A percentile compares a stretch with the other conserved stretches of the same genome.
Evolutionary conservation across 768 basidiomycete species (phyloP).

Genomic region (Collybiopsis luxurians): DNA sequence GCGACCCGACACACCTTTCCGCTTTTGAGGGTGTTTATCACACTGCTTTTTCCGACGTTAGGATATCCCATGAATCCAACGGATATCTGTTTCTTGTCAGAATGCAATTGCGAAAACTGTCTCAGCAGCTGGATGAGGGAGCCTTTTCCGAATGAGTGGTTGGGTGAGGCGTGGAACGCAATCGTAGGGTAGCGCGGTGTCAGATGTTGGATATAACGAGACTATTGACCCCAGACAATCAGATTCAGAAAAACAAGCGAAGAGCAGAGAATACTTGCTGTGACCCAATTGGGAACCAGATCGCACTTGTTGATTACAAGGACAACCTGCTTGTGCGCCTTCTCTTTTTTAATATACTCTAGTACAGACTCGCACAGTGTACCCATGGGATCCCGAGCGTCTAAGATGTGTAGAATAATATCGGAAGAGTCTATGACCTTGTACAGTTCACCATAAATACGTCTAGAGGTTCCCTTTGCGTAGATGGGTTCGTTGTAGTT

Average conservation of each 20-base stretch:
- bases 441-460: constrained; percentile 98
- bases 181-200: constrained; percentile 95
- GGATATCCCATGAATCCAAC: constrained; percentile 98
- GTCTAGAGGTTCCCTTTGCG: constrained; percentile 90
- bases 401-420: constrained; percentile 91
- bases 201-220: constrained; percentile 93
- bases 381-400: constrained; percentile 93
- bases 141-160: constrained; percentile 98
- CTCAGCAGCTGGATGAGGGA: constrained; percentile 95
- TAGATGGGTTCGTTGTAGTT: constrained; percentile 90
- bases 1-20: constrained; percentile 97
- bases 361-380: constrained; percentile 94
- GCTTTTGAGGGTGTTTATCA: constrained; percentile 98
- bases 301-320: constrained; percentile 98
- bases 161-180: constrained; percentile 98
- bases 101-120: constrained; percentile 95
- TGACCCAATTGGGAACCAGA: constrained; percentile 98
- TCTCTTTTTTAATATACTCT: constrained; percentile 93
- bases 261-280: constrained; percentile 53
- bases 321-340: constrained; percentile 95
- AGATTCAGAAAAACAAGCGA: background rate
- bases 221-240: constrained; percentile 42
- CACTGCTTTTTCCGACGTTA: constrained; percentile 95
- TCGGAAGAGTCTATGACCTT: constrained; percentile 99
- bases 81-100: constrained; percentile 99